Conservation (phyloP, 2,329 filamentous ascomycete species). For the Nakataea oryzae region DNA sequence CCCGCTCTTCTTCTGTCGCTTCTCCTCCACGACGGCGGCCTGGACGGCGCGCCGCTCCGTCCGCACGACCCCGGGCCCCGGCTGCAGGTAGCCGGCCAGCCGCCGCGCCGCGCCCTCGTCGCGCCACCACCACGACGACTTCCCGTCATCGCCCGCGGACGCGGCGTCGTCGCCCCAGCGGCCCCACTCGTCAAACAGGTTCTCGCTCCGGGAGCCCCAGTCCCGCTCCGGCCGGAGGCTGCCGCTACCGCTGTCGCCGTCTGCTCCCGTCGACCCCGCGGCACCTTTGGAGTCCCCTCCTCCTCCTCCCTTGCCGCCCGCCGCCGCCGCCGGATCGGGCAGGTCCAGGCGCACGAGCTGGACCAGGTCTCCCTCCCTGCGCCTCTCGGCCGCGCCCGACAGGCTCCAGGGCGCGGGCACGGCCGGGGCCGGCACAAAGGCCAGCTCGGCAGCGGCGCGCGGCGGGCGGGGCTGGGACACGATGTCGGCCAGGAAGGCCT, state of each 20-base stretch:
- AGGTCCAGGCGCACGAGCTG: slow-evolving; percentile 19
- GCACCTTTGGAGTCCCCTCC: background rate
- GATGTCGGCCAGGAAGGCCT: slow-evolving; percentile 28
- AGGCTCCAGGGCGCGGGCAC: slow-evolving; percentile 25
- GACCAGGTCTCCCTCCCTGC: slow-evolving; percentile 18
- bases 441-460: slow-evolving; percentile 26
- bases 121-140: slow-evolving; percentile 29
- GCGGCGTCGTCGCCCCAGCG: slow-evolving; percentile 22
- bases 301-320: background rate
- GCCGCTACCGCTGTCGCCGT: background rate
- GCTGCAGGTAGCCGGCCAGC: slow-evolving; percentile 32
- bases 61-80: slow-evolving; percentile 14
- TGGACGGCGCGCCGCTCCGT: slow-evolving; percentile 19
- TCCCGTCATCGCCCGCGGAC: background rate
- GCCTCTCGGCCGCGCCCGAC: slow-evolving; percentile 19
- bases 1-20: slow-evolving; percentile 21
- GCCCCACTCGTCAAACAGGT: slow-evolving; percentile 35
- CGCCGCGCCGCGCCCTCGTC: slow-evolving; percentile 35
- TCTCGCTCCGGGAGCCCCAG: slow-evolving; percentile 4
- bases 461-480: slow-evolving; percentile 20
- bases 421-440: slow-evolving; percentile 30
- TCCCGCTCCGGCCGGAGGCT: slow-evolving; percentile 2
- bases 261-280: background rate
- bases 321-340: background rate
- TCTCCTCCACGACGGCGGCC: slow-evolving; percentile 18